Conservation (phyloP, 163 green algal genomes). For the Chlorella variabilis region DNA sequence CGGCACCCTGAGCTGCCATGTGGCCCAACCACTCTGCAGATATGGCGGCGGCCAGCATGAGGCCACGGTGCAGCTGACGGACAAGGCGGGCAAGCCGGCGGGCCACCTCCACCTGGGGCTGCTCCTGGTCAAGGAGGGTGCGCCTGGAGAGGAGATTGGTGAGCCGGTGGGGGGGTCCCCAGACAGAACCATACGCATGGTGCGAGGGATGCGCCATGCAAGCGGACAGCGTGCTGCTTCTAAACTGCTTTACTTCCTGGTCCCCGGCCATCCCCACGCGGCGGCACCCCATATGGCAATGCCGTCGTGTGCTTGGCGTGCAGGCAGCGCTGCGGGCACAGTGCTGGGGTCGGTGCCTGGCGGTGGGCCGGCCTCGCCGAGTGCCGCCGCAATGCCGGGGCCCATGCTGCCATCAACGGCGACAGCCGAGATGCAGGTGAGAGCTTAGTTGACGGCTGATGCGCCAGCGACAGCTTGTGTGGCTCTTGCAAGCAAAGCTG, state of each 20-base stretch:
- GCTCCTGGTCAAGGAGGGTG: neutral
- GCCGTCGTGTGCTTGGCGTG: neutral
- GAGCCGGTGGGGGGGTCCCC: neutral
- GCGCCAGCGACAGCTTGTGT: neutral
- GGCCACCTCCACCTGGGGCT: constrained; percentile 32
- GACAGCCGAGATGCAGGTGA: constrained; percentile 19
- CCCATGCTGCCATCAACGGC: constrained; percentile 3
- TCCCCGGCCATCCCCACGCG: too few relatives aligned
- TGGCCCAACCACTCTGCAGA: too few relatives aligned
- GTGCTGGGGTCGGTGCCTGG: constrained; percentile 23
- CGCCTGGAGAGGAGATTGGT: neutral
- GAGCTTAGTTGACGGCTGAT: too few relatives aligned
- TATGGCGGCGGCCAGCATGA: constrained; percentile 5
- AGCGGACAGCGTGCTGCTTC: neutral
- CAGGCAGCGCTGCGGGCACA: constrained; percentile 24
- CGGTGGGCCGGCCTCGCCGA: neutral
- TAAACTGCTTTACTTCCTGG: neutral
- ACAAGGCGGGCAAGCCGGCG: neutral
- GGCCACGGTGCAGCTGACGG: constrained; percentile 21
- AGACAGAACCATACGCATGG: too few relatives aligned
- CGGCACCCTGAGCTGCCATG: too few relatives aligned
- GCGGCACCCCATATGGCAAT: too few relatives aligned
- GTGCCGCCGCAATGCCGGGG: neutral
- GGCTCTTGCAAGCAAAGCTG: neutral
- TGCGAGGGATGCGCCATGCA: neutral